A percentile compares a stretch with the other conserved stretches of the same genome.
These are phyloP conservation scores for Aspergillus sclerotioniger DNA, from an alignment of 495 filamentous ascomycete species.

Conservation along the genomic window DNA sequence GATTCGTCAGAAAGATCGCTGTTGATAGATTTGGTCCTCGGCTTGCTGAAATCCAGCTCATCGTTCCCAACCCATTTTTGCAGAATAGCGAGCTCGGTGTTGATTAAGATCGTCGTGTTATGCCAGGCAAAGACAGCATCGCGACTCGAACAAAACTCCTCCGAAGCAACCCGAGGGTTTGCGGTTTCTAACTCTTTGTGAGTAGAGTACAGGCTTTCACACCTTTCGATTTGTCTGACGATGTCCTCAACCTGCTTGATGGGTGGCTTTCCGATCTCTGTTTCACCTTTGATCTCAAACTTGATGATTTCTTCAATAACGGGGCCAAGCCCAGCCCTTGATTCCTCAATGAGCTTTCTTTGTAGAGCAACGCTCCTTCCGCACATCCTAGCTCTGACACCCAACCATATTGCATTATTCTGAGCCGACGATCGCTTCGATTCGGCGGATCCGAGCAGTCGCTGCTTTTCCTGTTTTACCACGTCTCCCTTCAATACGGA, in stretches of 20 bases:
- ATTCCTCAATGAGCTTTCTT: constrained; percentile 78
- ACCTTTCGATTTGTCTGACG: constrained; percentile 82
- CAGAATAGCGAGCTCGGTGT: constrained; percentile 84
- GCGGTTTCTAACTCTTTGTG: constrained; percentile 65
- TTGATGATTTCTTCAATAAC: constrained; percentile 81
- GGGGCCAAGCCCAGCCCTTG: constrained; percentile 62
- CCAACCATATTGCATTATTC: constrained; percentile 86
- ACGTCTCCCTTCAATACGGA: constrained; percentile 96
- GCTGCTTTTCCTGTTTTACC: constrained; percentile 95
- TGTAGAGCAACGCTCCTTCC: constrained; percentile 82
- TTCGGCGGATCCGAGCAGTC: constrained; percentile 80
- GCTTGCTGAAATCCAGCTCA: constrained; percentile 83
- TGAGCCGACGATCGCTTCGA: constrained; percentile 67
- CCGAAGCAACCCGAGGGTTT: constrained; percentile 70
- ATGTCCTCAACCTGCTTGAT: constrained; percentile 85
- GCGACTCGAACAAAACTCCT: constrained; percentile 72
- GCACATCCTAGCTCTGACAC: constrained; percentile 75
- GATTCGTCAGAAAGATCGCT: constrained; percentile 79
- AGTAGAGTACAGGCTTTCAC: constrained; percentile 81
- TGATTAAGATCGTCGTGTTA: constrained; percentile 97
- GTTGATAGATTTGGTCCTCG: constrained; percentile 40
- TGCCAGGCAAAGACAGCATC: constrained; percentile 92
- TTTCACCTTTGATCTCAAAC: constrained; percentile 92
- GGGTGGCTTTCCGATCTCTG: constrained; percentile 83
- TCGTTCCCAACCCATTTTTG: constrained; percentile 96